Conservation (phyloP, 192 early-diverging fungal species). For the Gorgonomyces haynaldii region DNA sequence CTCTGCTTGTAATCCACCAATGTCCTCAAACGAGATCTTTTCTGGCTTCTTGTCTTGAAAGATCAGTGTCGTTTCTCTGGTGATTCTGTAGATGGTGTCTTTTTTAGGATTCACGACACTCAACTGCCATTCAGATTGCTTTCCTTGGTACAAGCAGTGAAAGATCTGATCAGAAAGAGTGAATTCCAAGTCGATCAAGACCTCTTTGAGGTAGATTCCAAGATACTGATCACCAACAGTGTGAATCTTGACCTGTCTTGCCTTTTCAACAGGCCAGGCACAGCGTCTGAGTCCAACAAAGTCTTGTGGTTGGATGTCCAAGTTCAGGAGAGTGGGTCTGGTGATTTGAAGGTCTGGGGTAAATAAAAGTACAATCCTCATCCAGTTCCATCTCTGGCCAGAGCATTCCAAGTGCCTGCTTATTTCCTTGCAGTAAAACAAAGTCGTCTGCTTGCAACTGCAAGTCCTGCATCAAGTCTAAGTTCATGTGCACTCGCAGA, state of each 20-base stretch:
- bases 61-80: slow-evolving; percentile 6
- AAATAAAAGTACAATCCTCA: too few relatives aligned
- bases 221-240: slow-evolving; percentile 36
- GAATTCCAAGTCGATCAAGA: slow-evolving; percentile 53
- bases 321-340: slow-evolving; percentile 12
- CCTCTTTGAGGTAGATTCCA: slow-evolving; percentile 45
- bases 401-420: slow-evolving; percentile 30
- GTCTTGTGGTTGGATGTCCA: slow-evolving; percentile 35
- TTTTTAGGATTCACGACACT: slow-evolving; percentile 13
- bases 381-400: slow-evolving; percentile 43
- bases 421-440: slow-evolving; percentile 2
- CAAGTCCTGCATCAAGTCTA: slow-evolving; percentile 2
- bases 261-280: slow-evolving; percentile 15
- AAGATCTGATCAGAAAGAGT: slow-evolving; percentile 28
- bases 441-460: slow-evolving; percentile 7
- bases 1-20: slow-evolving; percentile 73
- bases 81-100: background rate
- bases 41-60: background rate
- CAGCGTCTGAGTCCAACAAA: slow-evolving; percentile 10
- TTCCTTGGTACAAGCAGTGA: slow-evolving; percentile 48
- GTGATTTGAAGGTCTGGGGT: slow-evolving; percentile 23
- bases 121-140: slow-evolving; percentile 29
- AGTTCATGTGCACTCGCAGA: slow-evolving; percentile 13
- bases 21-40: slow-evolving; percentile 34
- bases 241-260: slow-evolving; percentile 27